These are phyloP conservation scores for Cyclotella sp. DNA, from an alignment of 108 stramenopile genomes.

Conservation along the genomic window DNA sequence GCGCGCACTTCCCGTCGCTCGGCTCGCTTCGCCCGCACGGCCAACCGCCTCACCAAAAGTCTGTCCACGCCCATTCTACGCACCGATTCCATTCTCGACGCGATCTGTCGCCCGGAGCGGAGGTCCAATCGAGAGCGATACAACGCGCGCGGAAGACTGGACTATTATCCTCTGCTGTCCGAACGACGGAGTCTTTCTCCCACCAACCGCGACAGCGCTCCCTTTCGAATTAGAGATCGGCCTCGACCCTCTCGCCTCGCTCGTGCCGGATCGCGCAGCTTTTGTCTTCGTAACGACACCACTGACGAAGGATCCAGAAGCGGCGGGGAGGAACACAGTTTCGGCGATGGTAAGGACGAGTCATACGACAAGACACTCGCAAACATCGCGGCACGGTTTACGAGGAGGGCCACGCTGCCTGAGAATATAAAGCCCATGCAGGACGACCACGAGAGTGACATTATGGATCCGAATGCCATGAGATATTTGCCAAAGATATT, in stretches of 20 bases:
- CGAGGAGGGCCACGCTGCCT: conserved; percentile 17
- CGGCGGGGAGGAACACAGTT: neutral
- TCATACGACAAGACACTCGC: neutral
- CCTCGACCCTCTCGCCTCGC: neutral
- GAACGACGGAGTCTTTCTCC: conserved; percentile 1
- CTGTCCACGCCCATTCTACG: conserved; percentile 10
- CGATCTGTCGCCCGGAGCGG: conserved; percentile 6
- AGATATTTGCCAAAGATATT: conserved; percentile 53
- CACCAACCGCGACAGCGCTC: neutral
- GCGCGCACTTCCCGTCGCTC: no score
- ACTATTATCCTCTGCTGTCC: neutral
- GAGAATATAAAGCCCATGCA: conserved; percentile 17
- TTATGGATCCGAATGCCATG: conserved; percentile 46
- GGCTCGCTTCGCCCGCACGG: no score
- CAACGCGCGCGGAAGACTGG: neutral
- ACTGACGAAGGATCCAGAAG: neutral
- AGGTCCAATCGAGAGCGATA: conserved; percentile 3
- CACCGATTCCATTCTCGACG: conserved; percentile 3
- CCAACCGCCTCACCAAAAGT: neutral
- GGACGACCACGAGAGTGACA: conserved; percentile 16
- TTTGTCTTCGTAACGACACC: neutral
- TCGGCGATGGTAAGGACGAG: neutral
- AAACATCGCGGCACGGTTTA: neutral
- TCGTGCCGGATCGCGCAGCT: neutral
- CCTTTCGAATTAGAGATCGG: neutral